These are phyloP conservation scores for Euphorbia neoarborescens DNA, from an alignment of 441 rosid species.

Conservation along the genomic window DNA sequence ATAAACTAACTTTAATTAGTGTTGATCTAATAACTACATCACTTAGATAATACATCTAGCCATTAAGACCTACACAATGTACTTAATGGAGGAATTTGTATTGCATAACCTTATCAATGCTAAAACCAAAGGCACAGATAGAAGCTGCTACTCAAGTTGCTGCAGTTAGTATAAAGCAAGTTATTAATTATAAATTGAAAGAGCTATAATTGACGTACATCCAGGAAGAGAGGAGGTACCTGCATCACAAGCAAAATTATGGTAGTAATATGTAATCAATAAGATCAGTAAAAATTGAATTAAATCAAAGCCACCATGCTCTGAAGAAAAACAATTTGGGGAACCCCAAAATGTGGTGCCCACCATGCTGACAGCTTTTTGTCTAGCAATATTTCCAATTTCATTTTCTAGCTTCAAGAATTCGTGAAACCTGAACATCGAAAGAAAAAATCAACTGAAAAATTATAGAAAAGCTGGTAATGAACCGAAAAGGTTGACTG, in stretches of 20 bases:
- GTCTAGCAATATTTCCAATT: conserved; percentile 91
- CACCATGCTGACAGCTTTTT: conserved; percentile 99
- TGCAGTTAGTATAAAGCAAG: too few species aligned
- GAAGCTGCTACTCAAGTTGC: too few species aligned
- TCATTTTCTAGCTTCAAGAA: conserved; percentile 90
- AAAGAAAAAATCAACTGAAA: conserved; percentile 12
- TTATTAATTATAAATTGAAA: too few species aligned
- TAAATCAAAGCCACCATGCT: background rate
- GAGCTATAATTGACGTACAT: too few species aligned
- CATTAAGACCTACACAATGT: too few species aligned
- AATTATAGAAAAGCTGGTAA: background rate
- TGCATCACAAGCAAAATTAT: conserved; percentile 25
- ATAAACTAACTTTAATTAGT: too few species aligned
- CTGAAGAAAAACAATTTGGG: background rate
- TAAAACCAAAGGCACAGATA: too few species aligned
- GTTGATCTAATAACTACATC: too few species aligned
- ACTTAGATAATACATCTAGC: too few species aligned
- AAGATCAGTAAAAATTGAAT: background rate
- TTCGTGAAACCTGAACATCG: conserved; percentile 72
- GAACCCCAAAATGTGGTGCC: conserved; percentile 12
- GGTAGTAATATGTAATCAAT: background rate
- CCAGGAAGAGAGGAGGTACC: conserved; percentile 97
- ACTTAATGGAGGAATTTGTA: too few species aligned
- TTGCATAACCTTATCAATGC: too few species aligned
- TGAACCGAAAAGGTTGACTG: background rate